Evolutionary conservation across 306 rosid genomes (phyloP).

Genomic region (Lathyrus tuberosus): DNA sequence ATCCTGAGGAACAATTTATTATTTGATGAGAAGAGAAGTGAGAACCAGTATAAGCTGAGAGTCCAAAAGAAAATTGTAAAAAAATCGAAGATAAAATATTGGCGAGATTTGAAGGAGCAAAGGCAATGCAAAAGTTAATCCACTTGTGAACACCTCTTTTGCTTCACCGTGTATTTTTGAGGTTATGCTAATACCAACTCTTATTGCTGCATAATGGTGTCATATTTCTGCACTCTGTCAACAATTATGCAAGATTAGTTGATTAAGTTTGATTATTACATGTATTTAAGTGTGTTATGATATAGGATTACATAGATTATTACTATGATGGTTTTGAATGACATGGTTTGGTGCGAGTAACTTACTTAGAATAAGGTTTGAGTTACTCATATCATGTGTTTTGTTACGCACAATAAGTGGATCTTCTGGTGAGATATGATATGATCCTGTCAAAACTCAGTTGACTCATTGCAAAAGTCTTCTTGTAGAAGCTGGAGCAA

Average conservation of each 20-base stretch:
- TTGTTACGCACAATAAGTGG: too few relatives aligned
- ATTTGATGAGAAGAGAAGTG: constrained; percentile 21
- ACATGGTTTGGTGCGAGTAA: too few relatives aligned
- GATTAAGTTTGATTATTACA: background rate
- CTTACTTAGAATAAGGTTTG: too few relatives aligned
- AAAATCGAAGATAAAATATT: background rate
- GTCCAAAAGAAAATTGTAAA: background rate
- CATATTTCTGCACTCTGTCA: background rate
- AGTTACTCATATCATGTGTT: too few relatives aligned
- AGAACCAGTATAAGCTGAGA: constrained; percentile 6
- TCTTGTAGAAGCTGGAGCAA: too few relatives aligned
- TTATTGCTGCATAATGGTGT: background rate
- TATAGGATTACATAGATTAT: background rate
- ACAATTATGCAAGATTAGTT: background rate
- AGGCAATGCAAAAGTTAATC: background rate
- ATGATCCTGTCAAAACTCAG: too few relatives aligned
- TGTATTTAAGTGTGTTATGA: background rate
- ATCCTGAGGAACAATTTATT: background rate
- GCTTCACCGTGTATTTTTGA: background rate
- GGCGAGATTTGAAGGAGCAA: background rate
- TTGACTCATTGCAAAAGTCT: too few relatives aligned
- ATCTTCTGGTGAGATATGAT: too few relatives aligned
- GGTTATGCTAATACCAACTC: background rate
- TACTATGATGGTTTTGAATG: background rate
- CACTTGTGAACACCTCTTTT: constrained; percentile 2